Percentiles rank a stretch among this genome's conserved stretches.
Conservation (phyloP, 345 rosid genomes). For the Camelina laxa region DNA sequence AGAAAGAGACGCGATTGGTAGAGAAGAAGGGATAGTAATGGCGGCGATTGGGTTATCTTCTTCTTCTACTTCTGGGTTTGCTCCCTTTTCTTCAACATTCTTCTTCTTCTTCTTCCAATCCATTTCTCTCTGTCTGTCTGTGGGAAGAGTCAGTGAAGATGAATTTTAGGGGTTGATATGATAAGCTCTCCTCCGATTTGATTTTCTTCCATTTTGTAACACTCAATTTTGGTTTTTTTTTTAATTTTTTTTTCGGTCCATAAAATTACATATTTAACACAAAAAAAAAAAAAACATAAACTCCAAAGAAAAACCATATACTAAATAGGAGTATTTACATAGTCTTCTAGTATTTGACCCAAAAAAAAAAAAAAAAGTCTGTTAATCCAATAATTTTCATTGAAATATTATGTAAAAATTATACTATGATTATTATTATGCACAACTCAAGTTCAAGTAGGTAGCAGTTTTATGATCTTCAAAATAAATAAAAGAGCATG, state of each 20-base stretch:
- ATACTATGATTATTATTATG: no score
- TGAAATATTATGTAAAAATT: no score
- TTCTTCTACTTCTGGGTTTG: conserved; percentile 45
- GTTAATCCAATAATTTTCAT: no score
- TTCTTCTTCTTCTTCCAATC: conserved; percentile 38
- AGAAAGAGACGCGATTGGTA: conserved; percentile 59
- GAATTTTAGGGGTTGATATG: not conserved
- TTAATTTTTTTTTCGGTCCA: not conserved
- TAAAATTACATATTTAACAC: no score
- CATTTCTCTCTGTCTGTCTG: conserved; percentile 35
- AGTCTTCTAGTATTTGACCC: no score
- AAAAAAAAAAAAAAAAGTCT: no score
- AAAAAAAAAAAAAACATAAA: no score
- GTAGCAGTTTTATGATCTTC: not conserved
- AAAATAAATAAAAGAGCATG: not conserved
- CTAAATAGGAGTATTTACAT: no score
- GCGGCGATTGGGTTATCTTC: conserved; percentile 46
- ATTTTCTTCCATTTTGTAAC: conserved; percentile 15
- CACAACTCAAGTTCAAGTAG: not conserved
- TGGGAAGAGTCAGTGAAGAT: not conserved
- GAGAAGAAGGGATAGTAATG: conserved; percentile 43
- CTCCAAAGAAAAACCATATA: no score
- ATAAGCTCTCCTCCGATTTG: conserved; percentile 26
- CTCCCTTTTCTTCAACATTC: conserved; percentile 41
- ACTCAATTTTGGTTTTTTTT: not conserved